Base-by-base conservation (phyloP, 768 basidiomycete species). In the Strobilomyces echinocephalus region DNA sequence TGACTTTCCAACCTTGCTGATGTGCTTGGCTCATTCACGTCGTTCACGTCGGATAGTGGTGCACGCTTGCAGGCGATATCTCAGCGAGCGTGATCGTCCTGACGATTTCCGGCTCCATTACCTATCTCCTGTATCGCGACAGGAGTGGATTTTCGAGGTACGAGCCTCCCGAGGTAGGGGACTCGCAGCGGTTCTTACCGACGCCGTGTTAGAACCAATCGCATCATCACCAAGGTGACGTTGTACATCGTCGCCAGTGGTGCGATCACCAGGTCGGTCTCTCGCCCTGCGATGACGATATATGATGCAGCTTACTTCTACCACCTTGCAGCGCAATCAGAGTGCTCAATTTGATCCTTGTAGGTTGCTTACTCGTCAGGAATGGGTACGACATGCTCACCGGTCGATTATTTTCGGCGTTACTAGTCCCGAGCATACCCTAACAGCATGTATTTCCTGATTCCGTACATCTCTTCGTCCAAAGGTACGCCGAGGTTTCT, bases 161-260 rank as follows among this genome's bases (percentile, higher is more conserved):
- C 26, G 36, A 21, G 14, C 12, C 20, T 10, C 31, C n/a, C 15
- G 30, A 8, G 30, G 6, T 11, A 24, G 24, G 24, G 24, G 24
- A 24, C 3, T 31, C 43, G 15, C 36, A 30, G 20, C 5, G 20
- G 31, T 21, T 3, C 44, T 52, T 15, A 52, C 24, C 15, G 10
- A 11, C 2, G 8, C 20, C 6, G 8, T 9, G 28, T 31, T 24
- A 52, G 51, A 14, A 52, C 51, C 15, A 38, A 46, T 20, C 51
- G 36, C 20, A 39, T 45, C 1, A 35, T 52, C 35, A 24, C 5
- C 35, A 45, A 16, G 8, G 14, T 52, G 28, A 52, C 50, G 18
- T 31, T 52, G 28, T 52, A 38, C 24, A 46, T 52, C 36, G 51
- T 52, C 12, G 36, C 43, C 43, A 52, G 44, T 24, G 51, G 51